Evolutionary conservation across 768 basidiomycete species (phyloP).

Genomic region (Lactifluus rugatus): DNA sequence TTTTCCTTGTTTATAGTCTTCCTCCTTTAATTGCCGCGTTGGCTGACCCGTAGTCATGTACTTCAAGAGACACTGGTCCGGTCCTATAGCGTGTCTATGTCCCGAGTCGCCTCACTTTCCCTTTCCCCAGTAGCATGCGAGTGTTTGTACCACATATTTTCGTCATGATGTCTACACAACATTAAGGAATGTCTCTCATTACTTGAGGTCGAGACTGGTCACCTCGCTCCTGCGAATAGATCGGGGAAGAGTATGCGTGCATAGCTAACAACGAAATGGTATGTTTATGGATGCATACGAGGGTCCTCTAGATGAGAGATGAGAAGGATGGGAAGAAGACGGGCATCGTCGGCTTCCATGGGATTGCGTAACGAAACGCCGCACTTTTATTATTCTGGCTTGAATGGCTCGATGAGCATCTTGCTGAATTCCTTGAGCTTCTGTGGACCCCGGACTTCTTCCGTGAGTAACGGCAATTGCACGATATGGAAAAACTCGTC

Average conservation of each 20-base stretch:
- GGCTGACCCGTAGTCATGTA: neutral
- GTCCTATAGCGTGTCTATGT: neutral
- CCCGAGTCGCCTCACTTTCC: neutral
- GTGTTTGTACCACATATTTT: constrained; percentile 15
- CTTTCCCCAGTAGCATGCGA: neutral
- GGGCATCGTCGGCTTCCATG: neutral
- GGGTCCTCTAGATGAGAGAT: neutral
- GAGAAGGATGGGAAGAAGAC: neutral
- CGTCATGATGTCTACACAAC: neutral
- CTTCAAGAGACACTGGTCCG: neutral
- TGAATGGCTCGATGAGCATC: constrained; percentile 80
- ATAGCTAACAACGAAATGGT: neutral
- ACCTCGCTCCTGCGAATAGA: too few relatives aligned
- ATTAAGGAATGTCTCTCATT: neutral
- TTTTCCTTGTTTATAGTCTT: constrained; percentile 9
- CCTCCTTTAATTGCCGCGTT: constrained; percentile 1
- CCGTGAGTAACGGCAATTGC: constrained; percentile 85
- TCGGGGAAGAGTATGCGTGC: neutral
- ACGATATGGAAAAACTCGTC: constrained; percentile 98
- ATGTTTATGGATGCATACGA: neutral
- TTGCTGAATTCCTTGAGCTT: constrained; percentile 88
- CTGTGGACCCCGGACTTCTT: constrained; percentile 93
- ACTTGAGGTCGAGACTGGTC: neutral
- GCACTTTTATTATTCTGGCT: constrained; percentile 28
- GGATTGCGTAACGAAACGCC: neutral